Evolutionary conservation across 352 stramenopile genomes (phyloP), one percentile per base, ranked within the genome.

Genomic region (Phytophthora cajani): DNA sequence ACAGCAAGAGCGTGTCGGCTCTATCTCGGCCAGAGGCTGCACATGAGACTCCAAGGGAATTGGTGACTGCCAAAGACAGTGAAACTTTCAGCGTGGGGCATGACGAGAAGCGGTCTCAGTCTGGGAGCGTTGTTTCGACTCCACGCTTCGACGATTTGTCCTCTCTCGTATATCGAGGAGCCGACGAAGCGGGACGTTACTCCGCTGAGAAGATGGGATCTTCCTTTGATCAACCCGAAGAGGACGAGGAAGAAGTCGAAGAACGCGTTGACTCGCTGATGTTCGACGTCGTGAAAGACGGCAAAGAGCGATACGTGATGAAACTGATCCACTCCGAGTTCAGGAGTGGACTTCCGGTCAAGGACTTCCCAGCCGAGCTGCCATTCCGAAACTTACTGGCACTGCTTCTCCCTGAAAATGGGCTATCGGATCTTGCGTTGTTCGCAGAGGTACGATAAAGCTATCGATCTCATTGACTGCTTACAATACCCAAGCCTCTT

Each of bases 331-430:
- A 91, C 62, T 71, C 75, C 0, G 71, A 83, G 14, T 84, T 94
- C 60, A 82, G 78, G 47, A 74, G 64, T 17, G 79, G 75, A 0
- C 10, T 90, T 19, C 19, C 72, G 2, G 64, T 92, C 1, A 80
- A 80, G 25, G 79, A 88, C 9, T 86, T 90, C 38, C 83, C 86
- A 3, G 70, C 58, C 6, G 77, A 82, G 1, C 23, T 93, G 12
- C 70, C 81, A 25, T 89, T 91, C 32, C 75, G 76, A 54, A 91
- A 87, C 23, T 56, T 96, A 7, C 40, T 94, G 14, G 88, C 71
- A 7, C 40, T 94, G 9, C 71, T 92, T 21, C 71, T 96, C 1
- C 85, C 83, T 5, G 66, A 82, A 5, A 94, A 94, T 62, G 67
- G 69, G 10, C 67, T 96, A 6, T 59, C 59, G 7, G 82, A 82